Evolutionary conservation across 441 rosid genomes (phyloP).

Genomic region (Populus hybrid): DNA sequence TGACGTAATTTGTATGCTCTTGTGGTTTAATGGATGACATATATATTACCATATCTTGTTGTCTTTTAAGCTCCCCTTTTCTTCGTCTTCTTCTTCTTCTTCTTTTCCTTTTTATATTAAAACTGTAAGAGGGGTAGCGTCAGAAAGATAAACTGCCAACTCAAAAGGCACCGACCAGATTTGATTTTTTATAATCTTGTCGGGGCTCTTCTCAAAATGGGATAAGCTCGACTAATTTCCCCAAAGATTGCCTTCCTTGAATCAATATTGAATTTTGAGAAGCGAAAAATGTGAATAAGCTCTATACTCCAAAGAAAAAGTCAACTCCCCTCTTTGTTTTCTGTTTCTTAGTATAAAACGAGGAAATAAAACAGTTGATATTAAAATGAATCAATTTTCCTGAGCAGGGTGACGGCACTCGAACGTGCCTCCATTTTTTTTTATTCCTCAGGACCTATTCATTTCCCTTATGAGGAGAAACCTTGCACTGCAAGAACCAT

Average conservation of each 20-base stretch:
- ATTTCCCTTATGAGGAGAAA: not conserved
- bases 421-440: not conserved
- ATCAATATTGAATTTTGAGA: not conserved
- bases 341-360: not conserved
- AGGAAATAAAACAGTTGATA: not conserved
- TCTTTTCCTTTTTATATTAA: too few relatives aligned
- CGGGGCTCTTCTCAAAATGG: not conserved
- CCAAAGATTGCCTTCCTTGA: not conserved
- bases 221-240: not conserved
- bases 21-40: not conserved
- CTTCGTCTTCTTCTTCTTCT: too few relatives aligned
- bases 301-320: not conserved
- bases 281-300: not conserved
- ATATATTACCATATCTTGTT: not conserved
- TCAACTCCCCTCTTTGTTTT: not conserved
- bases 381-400: not conserved
- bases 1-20: too few relatives aligned
- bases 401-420: not conserved
- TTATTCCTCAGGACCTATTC: not conserved
- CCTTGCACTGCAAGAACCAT: not conserved
- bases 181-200: not conserved
- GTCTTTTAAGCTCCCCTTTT: not conserved
- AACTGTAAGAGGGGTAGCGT: conserved; percentile 4
- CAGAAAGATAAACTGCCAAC: conserved; percentile 38
- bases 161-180: conserved; percentile 23